Percentiles rank a stretch among this genome's conserved stretches.
phyloP scores from a whole-genome alignment of 306 rosid genomes.

The Mucuna pruriens region DNA sequence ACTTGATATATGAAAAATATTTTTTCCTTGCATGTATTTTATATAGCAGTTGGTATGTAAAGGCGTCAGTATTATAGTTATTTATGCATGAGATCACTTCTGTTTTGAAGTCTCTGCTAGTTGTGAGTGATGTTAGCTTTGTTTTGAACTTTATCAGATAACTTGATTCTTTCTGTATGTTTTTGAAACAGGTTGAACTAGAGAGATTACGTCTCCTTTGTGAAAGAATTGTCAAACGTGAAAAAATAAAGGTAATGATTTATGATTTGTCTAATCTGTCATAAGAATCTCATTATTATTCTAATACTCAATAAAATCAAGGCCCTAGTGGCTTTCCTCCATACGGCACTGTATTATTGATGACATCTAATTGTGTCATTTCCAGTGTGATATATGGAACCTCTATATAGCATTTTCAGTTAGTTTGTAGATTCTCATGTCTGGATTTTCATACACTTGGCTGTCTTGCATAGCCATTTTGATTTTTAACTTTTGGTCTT shows the following conservation, averaged over 20 bases:
- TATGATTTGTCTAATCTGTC: not conserved
- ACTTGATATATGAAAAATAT: not conserved
- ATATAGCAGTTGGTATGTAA: conserved; percentile 7
- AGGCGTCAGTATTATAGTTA: not conserved
- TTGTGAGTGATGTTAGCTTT: not conserved
- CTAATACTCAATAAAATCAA: not conserved
- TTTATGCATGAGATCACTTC: not conserved
- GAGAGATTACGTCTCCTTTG: conserved; percentile 97
- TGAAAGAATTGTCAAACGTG: conserved; percentile 94
- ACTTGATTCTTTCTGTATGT: conserved; percentile 28
- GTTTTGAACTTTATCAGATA: not conserved
- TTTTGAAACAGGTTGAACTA: conserved; percentile 80
- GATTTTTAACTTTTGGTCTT: conserved; percentile 21
- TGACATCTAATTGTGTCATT: not conserved
- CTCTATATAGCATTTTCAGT: not conserved
- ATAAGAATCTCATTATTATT: not conserved
- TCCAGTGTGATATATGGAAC: not conserved
- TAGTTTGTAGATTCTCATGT: not conserved
- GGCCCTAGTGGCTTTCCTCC: conserved; percentile 7
- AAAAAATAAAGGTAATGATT: conserved; percentile 79
- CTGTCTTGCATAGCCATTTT: conserved; percentile 27
- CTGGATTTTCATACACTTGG: not conserved
- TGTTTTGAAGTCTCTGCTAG: not conserved
- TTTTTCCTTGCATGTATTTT: not conserved
- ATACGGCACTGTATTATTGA: not conserved